phyloP scores from a whole-genome alignment of 1,284 basidiomycete species.

The Sporisorium exsertum region DNA sequence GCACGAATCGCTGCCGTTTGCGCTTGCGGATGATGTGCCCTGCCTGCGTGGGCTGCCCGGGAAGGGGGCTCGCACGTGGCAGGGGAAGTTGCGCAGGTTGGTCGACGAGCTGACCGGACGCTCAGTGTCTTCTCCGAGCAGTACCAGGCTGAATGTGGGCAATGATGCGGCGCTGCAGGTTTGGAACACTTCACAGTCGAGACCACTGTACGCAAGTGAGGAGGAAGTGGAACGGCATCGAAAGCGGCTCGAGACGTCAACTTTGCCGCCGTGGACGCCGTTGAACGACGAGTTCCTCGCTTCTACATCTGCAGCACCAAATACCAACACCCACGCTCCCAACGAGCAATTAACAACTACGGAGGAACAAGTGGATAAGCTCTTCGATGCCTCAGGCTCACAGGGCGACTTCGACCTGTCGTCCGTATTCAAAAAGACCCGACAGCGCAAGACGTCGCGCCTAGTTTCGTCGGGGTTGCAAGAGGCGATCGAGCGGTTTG shows the following conservation, averaged over 20 bases:
- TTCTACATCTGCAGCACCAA: too few relatives aligned
- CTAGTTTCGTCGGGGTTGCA: constrained; percentile 22
- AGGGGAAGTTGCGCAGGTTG: not conserved
- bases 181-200: constrained; percentile 13
- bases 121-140: not conserved
- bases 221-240: constrained; percentile 21
- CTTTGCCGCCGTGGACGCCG: constrained; percentile 24
- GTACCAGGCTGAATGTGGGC: not conserved
- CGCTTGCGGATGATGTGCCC: constrained; percentile 38
- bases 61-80: not conserved
- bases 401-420: constrained; percentile 28
- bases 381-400: not conserved
- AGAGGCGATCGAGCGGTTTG: constrained; percentile 40
- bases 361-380: constrained; percentile 5
- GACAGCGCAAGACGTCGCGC: constrained; percentile 11
- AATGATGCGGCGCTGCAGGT: constrained; percentile 11
- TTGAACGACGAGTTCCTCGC: constrained; percentile 13
- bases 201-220: constrained; percentile 13
- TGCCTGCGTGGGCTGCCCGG: constrained; percentile 22
- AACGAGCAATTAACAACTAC: constrained; percentile 3
- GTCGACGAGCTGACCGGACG: not conserved
- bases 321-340: not conserved
- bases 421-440: constrained; percentile 13
- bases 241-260: not conserved
- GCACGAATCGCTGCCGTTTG: constrained; percentile 33